Evolutionary conservation across 345 rosid species (phyloP).

Genomic region (Balakata baccata): DNA sequence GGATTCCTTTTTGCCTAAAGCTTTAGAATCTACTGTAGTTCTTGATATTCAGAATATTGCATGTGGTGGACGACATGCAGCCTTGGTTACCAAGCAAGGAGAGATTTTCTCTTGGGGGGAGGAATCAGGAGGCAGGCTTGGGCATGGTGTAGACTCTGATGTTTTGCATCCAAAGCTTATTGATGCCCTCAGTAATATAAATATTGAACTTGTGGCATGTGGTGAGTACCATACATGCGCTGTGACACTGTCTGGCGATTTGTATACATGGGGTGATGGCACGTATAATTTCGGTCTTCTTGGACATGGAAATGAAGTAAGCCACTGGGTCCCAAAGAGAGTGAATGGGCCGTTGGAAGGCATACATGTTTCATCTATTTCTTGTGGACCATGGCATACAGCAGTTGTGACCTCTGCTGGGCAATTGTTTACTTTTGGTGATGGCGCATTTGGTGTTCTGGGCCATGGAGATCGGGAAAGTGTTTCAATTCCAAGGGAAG

Average conservation of each 20-base stretch:
- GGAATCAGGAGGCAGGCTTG: constrained; percentile 81
- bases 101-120: constrained; percentile 80
- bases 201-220: constrained; percentile 69
- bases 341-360: constrained; percentile 75
- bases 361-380: constrained; percentile 66
- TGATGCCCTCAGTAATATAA: constrained; percentile 56
- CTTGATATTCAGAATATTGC: constrained; percentile 77
- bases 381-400: constrained; percentile 89
- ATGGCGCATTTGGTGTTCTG: constrained; percentile 77
- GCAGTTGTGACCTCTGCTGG: constrained; percentile 76
- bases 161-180: constrained; percentile 69
- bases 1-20: constrained; percentile 67
- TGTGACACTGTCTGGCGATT: constrained; percentile 81
- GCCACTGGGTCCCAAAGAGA: constrained; percentile 78
- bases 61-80: constrained; percentile 70
- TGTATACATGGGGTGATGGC: constrained; percentile 81
- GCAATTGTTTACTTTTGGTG: constrained; percentile 73
- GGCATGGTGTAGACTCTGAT: constrained; percentile 78
- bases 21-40: constrained; percentile 69
- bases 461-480: constrained; percentile 73
- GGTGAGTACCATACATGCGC: constrained; percentile 78
- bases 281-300: constrained; percentile 67
- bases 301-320: constrained; percentile 74
- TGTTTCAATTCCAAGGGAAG: constrained; percentile 66
- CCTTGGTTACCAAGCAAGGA: constrained; percentile 75